phyloP scores from a whole-genome alignment of 345 rosid species.

The Hibiscus mutabilis region DNA sequence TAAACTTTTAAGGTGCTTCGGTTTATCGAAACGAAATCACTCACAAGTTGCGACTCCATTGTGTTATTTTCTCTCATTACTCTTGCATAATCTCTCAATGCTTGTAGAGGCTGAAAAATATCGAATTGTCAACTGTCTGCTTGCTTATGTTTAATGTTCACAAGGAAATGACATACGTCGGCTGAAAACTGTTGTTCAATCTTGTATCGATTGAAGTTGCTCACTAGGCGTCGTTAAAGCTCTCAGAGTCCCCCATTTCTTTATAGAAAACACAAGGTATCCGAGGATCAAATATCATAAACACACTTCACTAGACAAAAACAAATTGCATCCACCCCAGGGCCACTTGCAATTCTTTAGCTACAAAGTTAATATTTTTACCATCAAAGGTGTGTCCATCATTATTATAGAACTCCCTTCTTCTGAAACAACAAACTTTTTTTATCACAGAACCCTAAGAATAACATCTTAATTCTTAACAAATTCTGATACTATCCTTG shows the following conservation, averaged over 20 bases:
- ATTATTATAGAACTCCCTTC: slow-evolving; percentile 12
- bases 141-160: too few species aligned
- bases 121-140: too few species aligned
- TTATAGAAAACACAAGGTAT: background rate
- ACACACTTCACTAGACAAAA: slow-evolving; percentile 6
- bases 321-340: background rate
- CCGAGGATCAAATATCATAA: background rate
- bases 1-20: background rate
- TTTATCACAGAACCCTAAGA: slow-evolving; percentile 8
- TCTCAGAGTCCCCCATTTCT: too few species aligned
- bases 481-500: too few species aligned
- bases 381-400: slow-evolving; percentile 7
- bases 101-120: too few species aligned
- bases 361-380: background rate
- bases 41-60: too few species aligned
- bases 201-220: too few species aligned
- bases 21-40: too few species aligned
- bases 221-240: too few species aligned
- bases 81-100: background rate
- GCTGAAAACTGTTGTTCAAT: too few species aligned
- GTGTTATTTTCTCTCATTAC: background rate
- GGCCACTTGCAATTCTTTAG: slow-evolving; percentile 13
- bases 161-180: too few species aligned
- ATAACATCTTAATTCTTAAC: background rate
- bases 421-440: slow-evolving; percentile 8